Percentiles rank a stretch among this genome's conserved stretches.
These are phyloP conservation scores for Euryodendron excelsum DNA, from an alignment of 148 eudicot species.

Conservation along the genomic window DNA sequence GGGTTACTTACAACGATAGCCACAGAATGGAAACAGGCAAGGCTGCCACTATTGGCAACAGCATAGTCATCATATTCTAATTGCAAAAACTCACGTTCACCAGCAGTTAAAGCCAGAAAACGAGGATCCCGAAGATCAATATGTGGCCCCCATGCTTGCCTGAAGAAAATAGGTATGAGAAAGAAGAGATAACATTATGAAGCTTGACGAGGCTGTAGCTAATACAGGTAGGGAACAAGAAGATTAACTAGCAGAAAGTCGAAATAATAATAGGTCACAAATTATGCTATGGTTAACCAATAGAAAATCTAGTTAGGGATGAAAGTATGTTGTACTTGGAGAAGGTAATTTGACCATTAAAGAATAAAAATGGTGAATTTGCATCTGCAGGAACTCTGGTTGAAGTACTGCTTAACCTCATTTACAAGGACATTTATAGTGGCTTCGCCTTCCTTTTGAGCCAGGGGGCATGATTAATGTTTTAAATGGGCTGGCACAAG, in stretches of 20 bases:
- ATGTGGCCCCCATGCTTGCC: constrained; percentile 74
- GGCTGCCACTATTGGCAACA: constrained; percentile 49
- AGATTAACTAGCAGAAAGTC: background rate
- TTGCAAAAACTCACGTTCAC: constrained; percentile 61
- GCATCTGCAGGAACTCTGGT: background rate
- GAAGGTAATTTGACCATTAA: background rate
- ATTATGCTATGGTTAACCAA: too few relatives aligned
- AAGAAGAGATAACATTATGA: background rate
- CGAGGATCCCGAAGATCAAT: constrained; percentile 52
- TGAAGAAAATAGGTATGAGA: constrained; percentile 21
- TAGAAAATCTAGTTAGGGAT: too few relatives aligned
- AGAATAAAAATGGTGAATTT: background rate
- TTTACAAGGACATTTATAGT: background rate
- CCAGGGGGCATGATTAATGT: background rate
- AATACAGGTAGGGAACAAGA: too few relatives aligned
- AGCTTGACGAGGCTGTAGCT: too few relatives aligned
- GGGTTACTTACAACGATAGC: constrained; percentile 51
- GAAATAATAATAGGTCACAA: background rate
- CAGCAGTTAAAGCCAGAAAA: constrained; percentile 60
- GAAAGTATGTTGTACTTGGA: background rate
- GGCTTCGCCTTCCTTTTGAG: background rate
- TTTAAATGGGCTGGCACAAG: background rate
- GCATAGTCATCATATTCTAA: constrained; percentile 75
- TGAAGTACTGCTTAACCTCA: background rate
- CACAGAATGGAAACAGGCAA: constrained; percentile 60